phyloP scores from a whole-genome alignment of 768 basidiomycete genomes.

The Chlorophyllum brunneum region DNA sequence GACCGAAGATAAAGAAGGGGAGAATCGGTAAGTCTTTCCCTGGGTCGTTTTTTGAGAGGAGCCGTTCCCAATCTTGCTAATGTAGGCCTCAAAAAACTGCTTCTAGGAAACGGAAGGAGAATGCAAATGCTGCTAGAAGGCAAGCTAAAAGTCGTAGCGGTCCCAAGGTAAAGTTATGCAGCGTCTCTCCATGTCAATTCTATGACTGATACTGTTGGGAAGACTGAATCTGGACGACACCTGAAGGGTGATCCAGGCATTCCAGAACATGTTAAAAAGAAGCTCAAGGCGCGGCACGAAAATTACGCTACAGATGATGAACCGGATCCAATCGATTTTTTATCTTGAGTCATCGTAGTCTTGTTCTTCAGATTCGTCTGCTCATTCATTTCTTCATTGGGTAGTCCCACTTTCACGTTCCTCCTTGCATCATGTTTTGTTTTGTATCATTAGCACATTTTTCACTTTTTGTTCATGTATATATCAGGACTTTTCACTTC shows the following conservation, averaged over 20 bases:
- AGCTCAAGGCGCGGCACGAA: neutral
- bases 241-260: neutral
- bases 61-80: neutral
- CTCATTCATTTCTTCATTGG: neutral
- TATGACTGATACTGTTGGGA: too few species aligned
- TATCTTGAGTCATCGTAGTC: conserved; percentile 27
- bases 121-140: conserved; percentile 13
- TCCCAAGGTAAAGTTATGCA: conserved; percentile 11
- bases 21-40: conserved; percentile 5
- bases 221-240: neutral
- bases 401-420: neutral
- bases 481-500: too few species aligned
- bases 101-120: conserved; percentile 34
- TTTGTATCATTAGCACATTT: neutral
- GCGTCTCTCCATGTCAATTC: neutral
- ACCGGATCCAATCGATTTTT: conserved; percentile 44
- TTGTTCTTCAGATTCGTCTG: too few species aligned
- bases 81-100: conserved; percentile 1
- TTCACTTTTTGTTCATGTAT: neutral
- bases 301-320: conserved; percentile 26
- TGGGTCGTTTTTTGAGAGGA: neutral
- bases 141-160: neutral
- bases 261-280: neutral
- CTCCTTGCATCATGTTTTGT: neutral
- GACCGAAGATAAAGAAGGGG: conserved; percentile 18